phyloP scores from a whole-genome alignment of 2,329 filamentous ascomycete species.

The Ploettnerulaceae sp. region DNA sequence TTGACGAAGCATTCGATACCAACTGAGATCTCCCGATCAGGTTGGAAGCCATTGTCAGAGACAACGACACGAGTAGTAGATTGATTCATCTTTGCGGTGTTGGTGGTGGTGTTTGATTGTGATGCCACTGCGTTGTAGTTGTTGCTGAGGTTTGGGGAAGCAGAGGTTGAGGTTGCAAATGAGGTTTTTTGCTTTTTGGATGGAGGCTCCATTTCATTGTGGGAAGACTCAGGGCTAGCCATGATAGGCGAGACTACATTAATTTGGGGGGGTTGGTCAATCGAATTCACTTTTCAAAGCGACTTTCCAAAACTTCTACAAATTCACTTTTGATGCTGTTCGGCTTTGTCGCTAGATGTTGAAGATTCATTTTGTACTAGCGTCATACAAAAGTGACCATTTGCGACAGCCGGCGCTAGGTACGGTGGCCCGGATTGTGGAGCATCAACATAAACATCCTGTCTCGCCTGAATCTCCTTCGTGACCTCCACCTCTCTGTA shows the following conservation, averaged over 20 bases:
- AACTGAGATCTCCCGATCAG: constrained; percentile 34
- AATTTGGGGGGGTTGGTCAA: neutral
- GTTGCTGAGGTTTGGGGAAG: neutral
- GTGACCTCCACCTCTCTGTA: too few species aligned
- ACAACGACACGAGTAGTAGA: neutral
- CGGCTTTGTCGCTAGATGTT: neutral
- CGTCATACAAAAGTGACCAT: constrained; percentile 1
- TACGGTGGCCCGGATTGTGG: constrained; percentile 1
- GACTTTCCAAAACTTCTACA: too few species aligned
- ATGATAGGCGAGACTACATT: constrained; percentile 15
- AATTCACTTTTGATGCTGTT: constrained; percentile 1
- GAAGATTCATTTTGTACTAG: constrained; percentile 7
- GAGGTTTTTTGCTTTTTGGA: constrained; percentile 22
- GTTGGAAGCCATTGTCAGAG: constrained; percentile 13
- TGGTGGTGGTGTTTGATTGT: neutral
- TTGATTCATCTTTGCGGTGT: constrained; percentile 14
- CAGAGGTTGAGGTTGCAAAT: constrained; percentile 9
- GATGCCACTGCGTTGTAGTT: neutral
- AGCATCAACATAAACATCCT: too few species aligned
- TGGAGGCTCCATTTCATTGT: constrained; percentile 16
- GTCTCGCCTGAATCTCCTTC: too few species aligned
- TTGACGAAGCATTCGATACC: constrained; percentile 63
- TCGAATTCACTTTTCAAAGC: constrained; percentile 3
- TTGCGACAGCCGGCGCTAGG: neutral
- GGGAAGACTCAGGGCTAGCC: constrained; percentile 17